phyloP scores from a whole-genome alignment of 2,329 filamentous ascomycete genomes.

The Boeremia exigua region DNA sequence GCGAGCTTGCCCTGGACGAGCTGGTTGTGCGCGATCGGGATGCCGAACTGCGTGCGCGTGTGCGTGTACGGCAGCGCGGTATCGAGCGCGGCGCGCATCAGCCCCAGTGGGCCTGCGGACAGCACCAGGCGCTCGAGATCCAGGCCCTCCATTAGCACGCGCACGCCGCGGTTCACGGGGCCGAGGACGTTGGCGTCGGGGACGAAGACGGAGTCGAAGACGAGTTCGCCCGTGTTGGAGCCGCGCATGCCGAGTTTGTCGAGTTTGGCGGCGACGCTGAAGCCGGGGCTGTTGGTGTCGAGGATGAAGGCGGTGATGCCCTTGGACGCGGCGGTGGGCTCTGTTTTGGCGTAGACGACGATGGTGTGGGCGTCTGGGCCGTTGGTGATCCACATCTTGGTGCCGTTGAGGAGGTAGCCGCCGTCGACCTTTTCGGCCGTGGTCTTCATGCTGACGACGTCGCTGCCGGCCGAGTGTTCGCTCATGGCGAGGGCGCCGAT shows the following conservation, averaged over 20 bases:
- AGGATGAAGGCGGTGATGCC: constrained; percentile 96
- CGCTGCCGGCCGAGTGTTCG: constrained; percentile 86
- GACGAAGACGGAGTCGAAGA: constrained; percentile 91
- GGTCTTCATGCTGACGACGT: constrained; percentile 96
- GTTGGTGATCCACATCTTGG: constrained; percentile 99
- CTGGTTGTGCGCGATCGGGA: constrained; percentile 89
- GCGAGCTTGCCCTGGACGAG: constrained; percentile 90
- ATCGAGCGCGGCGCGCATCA: constrained; percentile 93
- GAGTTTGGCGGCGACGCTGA: constrained; percentile 86
- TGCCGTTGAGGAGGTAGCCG: constrained; percentile 84
- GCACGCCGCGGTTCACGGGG: constrained; percentile 78
- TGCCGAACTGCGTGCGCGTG: constrained; percentile 84
- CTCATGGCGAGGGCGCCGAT: constrained; percentile 94
- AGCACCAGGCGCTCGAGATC: constrained; percentile 93
- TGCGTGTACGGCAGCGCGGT: constrained; percentile 88
- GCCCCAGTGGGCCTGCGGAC: constrained; percentile 84
- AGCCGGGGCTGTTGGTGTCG: constrained; percentile 72
- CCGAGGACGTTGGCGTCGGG: constrained; percentile 83
- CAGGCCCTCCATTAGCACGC: constrained; percentile 93
- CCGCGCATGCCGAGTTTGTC: constrained; percentile 99
- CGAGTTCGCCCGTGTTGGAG: constrained; percentile 91
- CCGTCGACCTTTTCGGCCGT: constrained; percentile 81
- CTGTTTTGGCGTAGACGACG: constrained; percentile 96
- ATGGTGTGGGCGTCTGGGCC: constrained; percentile 91
- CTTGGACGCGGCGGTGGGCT: constrained; percentile 78